Base-by-base conservation (phyloP, 2,329 filamentous ascomycete genomes). In the Xylariaceae sp. region DNA sequence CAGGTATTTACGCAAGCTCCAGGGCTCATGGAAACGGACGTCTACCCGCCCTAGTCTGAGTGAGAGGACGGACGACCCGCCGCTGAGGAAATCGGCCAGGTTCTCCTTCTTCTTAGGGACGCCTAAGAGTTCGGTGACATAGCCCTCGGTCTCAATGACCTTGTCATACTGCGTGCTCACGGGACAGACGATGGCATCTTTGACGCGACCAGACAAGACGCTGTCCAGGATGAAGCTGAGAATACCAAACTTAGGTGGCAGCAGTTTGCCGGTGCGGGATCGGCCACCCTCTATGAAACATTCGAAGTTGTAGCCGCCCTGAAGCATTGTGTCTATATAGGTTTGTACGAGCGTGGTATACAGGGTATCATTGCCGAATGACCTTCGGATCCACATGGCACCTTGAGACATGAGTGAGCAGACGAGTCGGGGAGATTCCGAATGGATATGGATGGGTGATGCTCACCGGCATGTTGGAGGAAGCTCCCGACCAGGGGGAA, bases 81-180 rank as follows among this genome's bases (percentile, higher is more conserved):
- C 84, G 1, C 87, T 87, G n/a, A 99, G 73, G 63, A 99, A 95
- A 65, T 95, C 89, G 32, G 85, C 82, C 36, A 99, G 74, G 58
- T 96, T 96, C 68, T 99, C 94, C 68, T 96, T 95, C 65, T 89
- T 89, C 72, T 99, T 99, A 0, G 94, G 94, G 57, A 95, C 86
- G 2, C 94, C 94, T 0, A 99, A 80, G 2, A 99, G 80, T 70
- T 99, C 94, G 32, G 86, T 94, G 42, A 97, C 92, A 66, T 99
- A 99, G 5, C 91, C 94, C 71, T 96, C 91, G 0, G 95, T 96
- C 71, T 99, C 94, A 55, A 99, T 95, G 52, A 99, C 94, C 68
- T 97, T 99, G 76, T 99, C 94, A 68, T 99, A 99, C 68, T 99
- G 94, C 0, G 92, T 96, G 70, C 89, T 95, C 43, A 99, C 94